Base-by-base conservation (phyloP, 352 stramenopile species). In the Phytophthora cryptogea region DNA sequence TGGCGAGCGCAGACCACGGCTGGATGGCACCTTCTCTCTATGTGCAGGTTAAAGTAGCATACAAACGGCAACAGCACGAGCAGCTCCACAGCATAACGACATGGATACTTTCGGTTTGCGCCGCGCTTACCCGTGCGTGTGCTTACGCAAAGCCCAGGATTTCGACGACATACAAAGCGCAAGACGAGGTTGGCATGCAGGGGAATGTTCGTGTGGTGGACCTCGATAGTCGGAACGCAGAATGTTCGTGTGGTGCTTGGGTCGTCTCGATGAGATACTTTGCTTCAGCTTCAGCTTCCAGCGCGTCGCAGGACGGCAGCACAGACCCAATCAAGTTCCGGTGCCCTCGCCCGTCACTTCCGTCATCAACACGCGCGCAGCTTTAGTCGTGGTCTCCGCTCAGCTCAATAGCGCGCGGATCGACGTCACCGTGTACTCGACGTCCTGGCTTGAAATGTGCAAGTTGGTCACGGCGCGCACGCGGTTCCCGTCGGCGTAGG, bases 401-500 rank as follows among this genome's bases (percentile, higher is more conserved):
- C 58, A 72, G 30, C 68, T 70, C 47, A 94, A 54, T 48, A 92
- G 71, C 56, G 75, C 68, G 7, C 73, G 77, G 54, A 91, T 67
- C 2, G 83, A 75, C 9, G 69, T 44, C 37, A 94, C 57, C 1
- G 68, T 73, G 59, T 91, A 89, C 32, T 78, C 70, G 31, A 95
- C 68, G 54, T 93, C 86, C 7, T 85, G 59, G 2, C 57, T 32
- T 5, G 79, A 78, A 32, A 95, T 68, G 66, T 95, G 82, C 42
- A 95, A 64, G 54, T 95, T 89, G 11, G 83, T 89, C 35, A 92
- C 86, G 0, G 69, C 82, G 13, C 86, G 82, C 27, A 95, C 65
- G 28, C 78, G 78, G 42, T 81, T 77, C 8, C 70, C 76, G 28
- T 83, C 76, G 40, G 71, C 74, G 55, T 95, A 93, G 7, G 72